Conservation (phyloP, 192 early-diverging fungal species). For the Coemansia sp. region DNA sequence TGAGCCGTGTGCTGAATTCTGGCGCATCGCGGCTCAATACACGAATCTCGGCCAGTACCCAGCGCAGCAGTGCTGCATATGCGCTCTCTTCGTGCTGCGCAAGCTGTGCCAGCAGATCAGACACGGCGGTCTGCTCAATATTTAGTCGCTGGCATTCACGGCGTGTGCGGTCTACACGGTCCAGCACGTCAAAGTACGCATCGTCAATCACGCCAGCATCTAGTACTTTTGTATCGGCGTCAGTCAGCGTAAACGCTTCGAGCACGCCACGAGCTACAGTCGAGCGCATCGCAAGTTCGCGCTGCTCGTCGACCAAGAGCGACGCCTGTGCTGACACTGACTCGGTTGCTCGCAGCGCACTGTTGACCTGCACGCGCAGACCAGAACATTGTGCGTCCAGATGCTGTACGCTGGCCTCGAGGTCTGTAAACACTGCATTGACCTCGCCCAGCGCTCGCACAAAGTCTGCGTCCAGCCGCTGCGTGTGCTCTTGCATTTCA, state of each 20-base stretch:
- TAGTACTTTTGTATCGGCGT: slow-evolving; percentile 4
- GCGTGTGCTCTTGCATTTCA: slow-evolving; percentile 26
- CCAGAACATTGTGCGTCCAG: slow-evolving; percentile 23
- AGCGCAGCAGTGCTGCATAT: slow-evolving; percentile 25
- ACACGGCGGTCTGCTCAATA: neutral
- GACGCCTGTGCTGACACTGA: slow-evolving; percentile 19
- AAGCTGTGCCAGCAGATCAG: slow-evolving; percentile 26
- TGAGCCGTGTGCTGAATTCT: slow-evolving; percentile 18
- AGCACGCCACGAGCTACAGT: slow-evolving; percentile 17
- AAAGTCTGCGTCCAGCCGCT: slow-evolving; percentile 33
- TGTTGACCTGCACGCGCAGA: slow-evolving; percentile 21
- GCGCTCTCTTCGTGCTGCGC: slow-evolving; percentile 23
- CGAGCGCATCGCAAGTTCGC: slow-evolving; percentile 14
- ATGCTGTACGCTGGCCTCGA: slow-evolving; percentile 22
- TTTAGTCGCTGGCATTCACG: slow-evolving; percentile 29
- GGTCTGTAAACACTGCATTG: slow-evolving; percentile 28
- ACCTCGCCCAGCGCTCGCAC: slow-evolving; percentile 24
- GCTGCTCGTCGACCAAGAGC: slow-evolving; percentile 31
- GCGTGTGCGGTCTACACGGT: slow-evolving; percentile 8
- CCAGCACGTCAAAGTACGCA: slow-evolving; percentile 23
- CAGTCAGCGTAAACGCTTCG: slow-evolving; percentile 13
- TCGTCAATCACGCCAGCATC: neutral
- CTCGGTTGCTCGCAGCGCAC: slow-evolving; percentile 22
- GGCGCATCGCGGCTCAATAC: slow-evolving; percentile 23
- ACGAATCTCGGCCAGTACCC: slow-evolving; percentile 27